These are phyloP conservation scores for Kodamaea restingae DNA, from an alignment of 805 yeast species.

Conservation along the genomic window DNA sequence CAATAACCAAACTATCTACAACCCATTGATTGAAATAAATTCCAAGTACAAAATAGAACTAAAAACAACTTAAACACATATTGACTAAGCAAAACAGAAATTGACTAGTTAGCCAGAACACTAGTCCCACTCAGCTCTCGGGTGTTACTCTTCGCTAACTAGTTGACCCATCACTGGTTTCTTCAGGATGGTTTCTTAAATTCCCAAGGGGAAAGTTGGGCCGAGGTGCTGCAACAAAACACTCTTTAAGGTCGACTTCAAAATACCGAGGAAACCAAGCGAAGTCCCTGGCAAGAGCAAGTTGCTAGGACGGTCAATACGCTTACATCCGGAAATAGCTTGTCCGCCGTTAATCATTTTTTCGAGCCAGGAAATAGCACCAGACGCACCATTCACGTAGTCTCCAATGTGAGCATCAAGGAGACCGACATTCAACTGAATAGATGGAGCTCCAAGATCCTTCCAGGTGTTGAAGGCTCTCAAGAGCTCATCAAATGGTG, in stretches of 20 bases:
- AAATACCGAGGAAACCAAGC: neutral
- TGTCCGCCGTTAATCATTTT: conserved; percentile 14
- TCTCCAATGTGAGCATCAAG: conserved; percentile 23
- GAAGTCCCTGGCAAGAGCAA: conserved; percentile 42
- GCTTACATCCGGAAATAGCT: conserved; percentile 16
- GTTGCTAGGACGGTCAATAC: conserved; percentile 30
- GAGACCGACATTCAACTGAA: conserved; percentile 24
- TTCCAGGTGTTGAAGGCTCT: conserved; percentile 25
- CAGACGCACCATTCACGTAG: conserved; percentile 11
- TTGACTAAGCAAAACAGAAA: too few relatives aligned
- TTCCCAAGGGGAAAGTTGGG: neutral
- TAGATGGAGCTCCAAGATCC: conserved; percentile 11
- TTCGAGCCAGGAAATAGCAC: conserved; percentile 19
- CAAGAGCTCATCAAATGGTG: conserved; percentile 9
- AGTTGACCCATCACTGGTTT: too few relatives aligned
- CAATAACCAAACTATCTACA: too few relatives aligned
- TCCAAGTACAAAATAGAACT: too few relatives aligned
- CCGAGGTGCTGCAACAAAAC: neutral
- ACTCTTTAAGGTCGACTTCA: neutral
- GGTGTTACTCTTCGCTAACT: too few relatives aligned
- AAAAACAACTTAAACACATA: too few relatives aligned
- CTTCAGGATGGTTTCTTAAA: too few relatives aligned
- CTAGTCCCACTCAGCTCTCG: too few relatives aligned
- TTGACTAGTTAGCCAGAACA: too few relatives aligned
- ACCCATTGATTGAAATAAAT: too few relatives aligned